Evolutionary conservation across 495 filamentous ascomycete species (phyloP), one percentile per base, ranked within the genome.

Genomic region (Penicillium maclennaniae): DNA sequence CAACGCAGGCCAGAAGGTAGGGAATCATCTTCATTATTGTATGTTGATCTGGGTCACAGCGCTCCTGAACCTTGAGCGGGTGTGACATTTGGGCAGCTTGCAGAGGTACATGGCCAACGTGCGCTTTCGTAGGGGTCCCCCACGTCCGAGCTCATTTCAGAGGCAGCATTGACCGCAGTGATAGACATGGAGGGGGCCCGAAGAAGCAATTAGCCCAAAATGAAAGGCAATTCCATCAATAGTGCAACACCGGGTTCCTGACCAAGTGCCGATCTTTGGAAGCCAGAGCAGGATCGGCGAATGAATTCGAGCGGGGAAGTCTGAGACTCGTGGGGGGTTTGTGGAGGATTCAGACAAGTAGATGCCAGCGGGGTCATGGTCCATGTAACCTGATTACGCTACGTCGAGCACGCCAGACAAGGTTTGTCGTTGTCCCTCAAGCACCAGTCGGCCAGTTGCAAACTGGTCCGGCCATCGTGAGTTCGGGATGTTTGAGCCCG

Each of bases 181-280:
- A 54, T 51, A 10, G 15, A 31, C 50, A 50, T 8, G 2, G 2
- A 37, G 21, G n/a, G 47, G 45, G n/a, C 43, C 50, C 14, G 17
- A 58, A 54, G 7, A n/a, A 43, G 27, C 5, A 39, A 15, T 15
- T 6, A 16, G n/a, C 19, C n/a, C 14, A 49, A 27, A 7, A 8
- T 12, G 34, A 9, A 31, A 20, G 14, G 21, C 38, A 37, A 28
- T 20, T 1, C 19, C 12, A 15, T 27, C 17, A 39, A 20, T 14
- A 36, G 39, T 14, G n/a, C 16, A 16, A 28, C 40, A 15, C 34
- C 34, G 39, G 39, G 28, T 45, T 43, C 26, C 52, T 53, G 47
- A 31, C 27, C 28, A 26, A 43, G 45, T 56, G 59, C 44, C 43
- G 56, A 62, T 65, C 59, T 9, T 45, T 53, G 52, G 56, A 52